phyloP scores from a whole-genome alignment of 1,139 yeast genomes.

The Lodderomyces metapsilosis region DNA sequence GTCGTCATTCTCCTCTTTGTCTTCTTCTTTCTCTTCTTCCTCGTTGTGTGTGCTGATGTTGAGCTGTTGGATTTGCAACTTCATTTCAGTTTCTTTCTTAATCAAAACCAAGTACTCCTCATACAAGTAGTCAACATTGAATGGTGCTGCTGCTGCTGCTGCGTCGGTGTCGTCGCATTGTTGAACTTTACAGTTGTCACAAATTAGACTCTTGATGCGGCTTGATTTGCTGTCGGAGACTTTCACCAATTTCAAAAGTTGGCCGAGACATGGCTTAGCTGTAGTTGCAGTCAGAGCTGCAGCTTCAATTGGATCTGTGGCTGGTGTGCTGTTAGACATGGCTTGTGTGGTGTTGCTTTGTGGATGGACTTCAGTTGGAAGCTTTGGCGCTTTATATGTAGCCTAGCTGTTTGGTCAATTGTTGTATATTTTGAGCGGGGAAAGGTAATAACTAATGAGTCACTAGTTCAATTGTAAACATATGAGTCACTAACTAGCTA shows the following conservation, averaged over 20 bases:
- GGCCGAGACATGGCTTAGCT: neutral
- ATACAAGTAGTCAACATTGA: slow-evolving; percentile 5
- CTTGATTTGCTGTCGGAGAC: neutral
- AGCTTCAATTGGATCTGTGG: no score
- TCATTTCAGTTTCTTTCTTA: neutral
- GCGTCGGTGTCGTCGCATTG: slow-evolving; percentile 3
- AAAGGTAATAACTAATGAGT: no score
- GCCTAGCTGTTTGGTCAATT: no score
- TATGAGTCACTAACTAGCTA: no score
- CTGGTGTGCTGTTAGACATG: neutral
- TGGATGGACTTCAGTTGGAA: no score
- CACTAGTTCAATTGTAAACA: no score
- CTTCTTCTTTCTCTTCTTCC: neutral
- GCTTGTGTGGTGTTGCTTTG: neutral
- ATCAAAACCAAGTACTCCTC: neutral
- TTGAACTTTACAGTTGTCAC: slow-evolving; percentile 4
- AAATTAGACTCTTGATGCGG: neutral
- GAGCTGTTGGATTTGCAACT: neutral
- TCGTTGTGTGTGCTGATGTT: neutral
- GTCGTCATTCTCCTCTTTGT: neutral
- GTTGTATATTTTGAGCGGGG: no score
- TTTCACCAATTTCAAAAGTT: neutral
- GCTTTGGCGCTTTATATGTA: no score
- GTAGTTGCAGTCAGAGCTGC: no score
- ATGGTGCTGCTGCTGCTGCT: no score